phyloP scores from a whole-genome alignment of 345 rosid genomes.

The Dipteronia sinensis region DNA sequence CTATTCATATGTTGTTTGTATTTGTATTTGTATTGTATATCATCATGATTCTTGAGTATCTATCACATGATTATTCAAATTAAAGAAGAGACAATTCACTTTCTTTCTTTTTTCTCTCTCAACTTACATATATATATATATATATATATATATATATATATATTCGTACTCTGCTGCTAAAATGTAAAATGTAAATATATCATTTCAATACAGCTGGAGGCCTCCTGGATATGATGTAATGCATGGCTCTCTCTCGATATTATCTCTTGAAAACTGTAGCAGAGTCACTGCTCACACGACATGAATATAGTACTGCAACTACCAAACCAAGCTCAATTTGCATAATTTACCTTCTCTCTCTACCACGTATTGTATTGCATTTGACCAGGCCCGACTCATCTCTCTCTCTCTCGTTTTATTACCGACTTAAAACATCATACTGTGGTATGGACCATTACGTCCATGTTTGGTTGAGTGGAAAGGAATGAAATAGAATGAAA shows the following conservation, averaged over 20 bases:
- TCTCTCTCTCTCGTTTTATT: not conserved
- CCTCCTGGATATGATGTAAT: not conserved
- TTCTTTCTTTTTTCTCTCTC: too few species aligned
- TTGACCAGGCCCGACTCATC: not conserved
- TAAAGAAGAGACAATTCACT: not conserved
- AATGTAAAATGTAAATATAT: not conserved
- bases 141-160: too few species aligned
- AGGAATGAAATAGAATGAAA: too few species aligned
- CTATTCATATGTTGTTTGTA: not conserved
- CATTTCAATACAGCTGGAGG: slow-evolving; percentile 24
- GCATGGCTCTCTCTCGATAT: not conserved
- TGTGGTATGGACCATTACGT: too few species aligned
- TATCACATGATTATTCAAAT: not conserved
- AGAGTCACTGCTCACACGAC: not conserved
- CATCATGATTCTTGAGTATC: too few species aligned
- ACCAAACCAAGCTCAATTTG: not conserved
- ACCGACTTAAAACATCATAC: not conserved
- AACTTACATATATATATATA: too few species aligned
- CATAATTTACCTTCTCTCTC: not conserved
- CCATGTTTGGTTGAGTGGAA: too few species aligned
- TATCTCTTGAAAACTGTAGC: not conserved
- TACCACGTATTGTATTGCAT: not conserved
- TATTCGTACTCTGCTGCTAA: slow-evolving; percentile 10
- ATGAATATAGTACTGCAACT: not conserved
- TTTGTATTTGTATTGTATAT: too few species aligned